Percentiles rank a stretch among this genome's conserved stretches.
phyloP scores from a whole-genome alignment of 257 asterid species.

The Fraxinus excelsior region DNA sequence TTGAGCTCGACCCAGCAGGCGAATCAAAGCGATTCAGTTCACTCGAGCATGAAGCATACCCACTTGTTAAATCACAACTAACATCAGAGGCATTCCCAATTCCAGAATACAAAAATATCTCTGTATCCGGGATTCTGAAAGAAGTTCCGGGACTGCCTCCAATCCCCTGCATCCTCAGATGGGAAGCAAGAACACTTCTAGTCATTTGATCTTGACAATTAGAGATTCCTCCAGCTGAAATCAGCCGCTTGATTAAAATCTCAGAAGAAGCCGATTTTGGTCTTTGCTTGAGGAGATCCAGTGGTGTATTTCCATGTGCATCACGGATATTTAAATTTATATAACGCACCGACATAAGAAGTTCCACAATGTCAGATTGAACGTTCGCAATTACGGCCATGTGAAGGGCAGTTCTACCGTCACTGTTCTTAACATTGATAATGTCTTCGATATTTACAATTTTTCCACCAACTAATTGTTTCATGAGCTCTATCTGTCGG shows the following conservation, averaged over 20 bases:
- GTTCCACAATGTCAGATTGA: constrained; percentile 70
- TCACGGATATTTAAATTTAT: constrained; percentile 66
- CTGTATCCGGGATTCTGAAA: constrained; percentile 72
- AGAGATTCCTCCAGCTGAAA: constrained; percentile 75
- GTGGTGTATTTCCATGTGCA: constrained; percentile 65
- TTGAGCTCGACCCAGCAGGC: constrained; percentile 29
- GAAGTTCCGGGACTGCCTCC: constrained; percentile 84
- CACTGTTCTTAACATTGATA: constrained; percentile 61
- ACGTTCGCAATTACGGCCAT: constrained; percentile 64
- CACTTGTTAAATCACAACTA: constrained; percentile 45
- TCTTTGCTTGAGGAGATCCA: constrained; percentile 67
- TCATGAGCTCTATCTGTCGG: constrained; percentile 64
- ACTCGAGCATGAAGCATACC: constrained; percentile 45
- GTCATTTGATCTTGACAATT: constrained; percentile 39
- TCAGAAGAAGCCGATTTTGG: constrained; percentile 69
- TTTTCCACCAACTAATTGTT: constrained; percentile 39
- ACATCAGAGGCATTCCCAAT: constrained; percentile 40
- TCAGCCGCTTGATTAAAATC: constrained; percentile 66
- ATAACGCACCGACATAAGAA: constrained; percentile 59
- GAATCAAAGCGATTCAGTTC: constrained; percentile 44
- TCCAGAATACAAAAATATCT: constrained; percentile 61
- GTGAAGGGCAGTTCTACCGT: constrained; percentile 88
- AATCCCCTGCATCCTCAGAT: constrained; percentile 57
- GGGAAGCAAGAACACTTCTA: constrained; percentile 54
- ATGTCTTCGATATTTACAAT: constrained; percentile 42